phyloP scores from a whole-genome alignment of 495 filamentous ascomycete species.

The Xylaria intraflava region DNA sequence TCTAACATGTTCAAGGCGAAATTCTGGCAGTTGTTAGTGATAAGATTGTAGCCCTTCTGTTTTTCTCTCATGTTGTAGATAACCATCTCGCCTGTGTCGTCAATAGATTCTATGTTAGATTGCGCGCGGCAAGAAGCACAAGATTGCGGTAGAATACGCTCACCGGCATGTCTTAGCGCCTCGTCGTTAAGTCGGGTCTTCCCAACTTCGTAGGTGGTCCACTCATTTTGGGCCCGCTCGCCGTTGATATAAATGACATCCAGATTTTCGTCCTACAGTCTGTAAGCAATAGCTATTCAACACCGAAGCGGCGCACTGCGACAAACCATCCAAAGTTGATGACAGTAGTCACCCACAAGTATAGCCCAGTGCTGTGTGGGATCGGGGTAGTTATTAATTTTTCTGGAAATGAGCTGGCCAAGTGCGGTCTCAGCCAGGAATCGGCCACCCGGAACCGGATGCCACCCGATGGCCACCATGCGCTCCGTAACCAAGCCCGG shows the following conservation, averaged over 20 bases:
- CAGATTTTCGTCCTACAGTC: conserved; percentile 35
- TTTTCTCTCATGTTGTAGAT: conserved; percentile 37
- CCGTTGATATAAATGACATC: conserved; percentile 43
- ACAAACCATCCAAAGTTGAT: conserved; percentile 38
- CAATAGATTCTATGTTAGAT: not conserved
- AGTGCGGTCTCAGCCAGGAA: conserved; percentile 41
- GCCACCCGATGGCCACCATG: conserved; percentile 40
- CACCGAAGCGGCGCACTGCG: not conserved
- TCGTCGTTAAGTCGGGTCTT: conserved; percentile 42
- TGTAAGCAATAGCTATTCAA: not conserved
- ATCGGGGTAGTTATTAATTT: conserved; percentile 37
- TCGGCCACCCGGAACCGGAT: conserved; percentile 40
- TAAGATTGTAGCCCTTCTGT: conserved; percentile 38
- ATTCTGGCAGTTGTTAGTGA: conserved; percentile 46
- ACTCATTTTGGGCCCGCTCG: conserved; percentile 23
- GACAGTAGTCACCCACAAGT: conserved; percentile 38
- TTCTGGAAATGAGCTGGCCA: conserved; percentile 37
- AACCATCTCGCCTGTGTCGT: conserved; percentile 32
- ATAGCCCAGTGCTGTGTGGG: conserved; percentile 48
- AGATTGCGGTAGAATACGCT: conserved; percentile 1
- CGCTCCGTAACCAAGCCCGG: conserved; percentile 25
- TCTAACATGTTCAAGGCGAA: conserved; percentile 38
- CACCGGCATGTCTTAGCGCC: conserved; percentile 36
- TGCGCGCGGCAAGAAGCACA: not conserved
- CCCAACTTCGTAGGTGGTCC: conserved; percentile 37